Conservation (phyloP, 257 asterid genomes). For the Plantago elongata region DNA sequence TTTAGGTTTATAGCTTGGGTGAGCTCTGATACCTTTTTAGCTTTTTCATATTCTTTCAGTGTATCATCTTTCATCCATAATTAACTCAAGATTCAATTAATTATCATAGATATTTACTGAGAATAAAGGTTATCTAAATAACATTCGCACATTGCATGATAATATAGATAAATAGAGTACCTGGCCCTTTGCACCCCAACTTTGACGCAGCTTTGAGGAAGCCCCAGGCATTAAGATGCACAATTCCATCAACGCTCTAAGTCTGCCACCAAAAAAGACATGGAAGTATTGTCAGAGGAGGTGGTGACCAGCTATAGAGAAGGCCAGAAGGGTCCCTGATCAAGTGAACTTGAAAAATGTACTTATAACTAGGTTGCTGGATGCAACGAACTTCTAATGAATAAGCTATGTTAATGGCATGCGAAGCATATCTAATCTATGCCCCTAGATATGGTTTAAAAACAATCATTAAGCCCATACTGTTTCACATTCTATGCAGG, state of each 20-base stretch:
- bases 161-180: conserved; percentile 28
- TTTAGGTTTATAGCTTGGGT: not conserved
- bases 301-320: no score
- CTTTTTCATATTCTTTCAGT: not conserved
- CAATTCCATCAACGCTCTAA: conserved; percentile 93
- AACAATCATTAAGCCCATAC: no score
- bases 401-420: not conserved
- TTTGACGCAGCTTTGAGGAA: conserved; percentile 57
- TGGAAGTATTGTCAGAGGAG: no score
- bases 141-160: not conserved
- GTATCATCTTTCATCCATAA: not conserved
- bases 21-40: not conserved
- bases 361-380: no score
- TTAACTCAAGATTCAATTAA: not conserved
- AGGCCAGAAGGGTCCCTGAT: no score
- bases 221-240: conserved; percentile 88
- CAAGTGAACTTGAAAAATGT: no score
- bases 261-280: conserved; percentile 44
- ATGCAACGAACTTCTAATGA: not conserved
- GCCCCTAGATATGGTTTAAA: not conserved
- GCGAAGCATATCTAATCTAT: not conserved
- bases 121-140: conserved; percentile 3
- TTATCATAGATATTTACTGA: conserved; percentile 10
- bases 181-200: conserved; percentile 42
- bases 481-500: no score